A percentile compares a stretch with the other conserved stretches of the same genome.
Conservation (phyloP, 179 eudicot species). For the Spergularia azorica region DNA sequence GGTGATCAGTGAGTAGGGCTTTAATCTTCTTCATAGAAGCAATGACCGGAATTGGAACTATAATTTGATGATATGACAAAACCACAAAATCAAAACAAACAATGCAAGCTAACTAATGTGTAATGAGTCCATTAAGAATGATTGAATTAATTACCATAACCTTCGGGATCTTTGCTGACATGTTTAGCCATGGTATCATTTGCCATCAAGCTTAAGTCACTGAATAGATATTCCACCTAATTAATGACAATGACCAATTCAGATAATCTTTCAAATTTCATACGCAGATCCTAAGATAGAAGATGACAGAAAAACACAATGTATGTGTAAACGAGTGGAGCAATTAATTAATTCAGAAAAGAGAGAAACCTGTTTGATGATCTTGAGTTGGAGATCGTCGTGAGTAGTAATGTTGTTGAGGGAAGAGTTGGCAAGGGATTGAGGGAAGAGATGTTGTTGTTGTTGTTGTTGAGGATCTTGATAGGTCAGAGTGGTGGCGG, state of each 20-base stretch:
- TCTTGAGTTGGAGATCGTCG: conserved; percentile 61
- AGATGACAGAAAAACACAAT: too few species aligned
- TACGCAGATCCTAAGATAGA: too few species aligned
- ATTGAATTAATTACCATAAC: conserved; percentile 52
- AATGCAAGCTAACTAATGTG: too few species aligned
- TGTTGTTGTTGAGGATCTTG: background rate
- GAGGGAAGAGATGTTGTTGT: background rate
- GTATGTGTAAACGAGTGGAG: too few species aligned
- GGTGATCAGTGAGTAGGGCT: conserved; percentile 54
- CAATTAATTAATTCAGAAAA: too few species aligned
- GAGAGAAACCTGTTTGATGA: conserved; percentile 63
- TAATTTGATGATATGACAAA: conserved; percentile 1
- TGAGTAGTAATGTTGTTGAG: conserved; percentile 30
- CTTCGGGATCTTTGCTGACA: conserved; percentile 83
- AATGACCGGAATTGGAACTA: conserved; percentile 80
- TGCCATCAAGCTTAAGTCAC: conserved; percentile 89
- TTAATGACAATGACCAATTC: too few species aligned
- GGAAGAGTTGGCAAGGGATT: conserved; percentile 14
- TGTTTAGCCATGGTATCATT: conserved; percentile 82
- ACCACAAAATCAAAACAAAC: too few species aligned
- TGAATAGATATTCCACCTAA: conserved; percentile 85
- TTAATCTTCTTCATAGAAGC: conserved; percentile 85
- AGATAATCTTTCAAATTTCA: too few species aligned
- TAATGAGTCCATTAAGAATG: too few species aligned
- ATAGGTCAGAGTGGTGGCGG: background rate